phyloP scores from a whole-genome alignment of 257 asterid species.

The Leonotis leonurus region DNA sequence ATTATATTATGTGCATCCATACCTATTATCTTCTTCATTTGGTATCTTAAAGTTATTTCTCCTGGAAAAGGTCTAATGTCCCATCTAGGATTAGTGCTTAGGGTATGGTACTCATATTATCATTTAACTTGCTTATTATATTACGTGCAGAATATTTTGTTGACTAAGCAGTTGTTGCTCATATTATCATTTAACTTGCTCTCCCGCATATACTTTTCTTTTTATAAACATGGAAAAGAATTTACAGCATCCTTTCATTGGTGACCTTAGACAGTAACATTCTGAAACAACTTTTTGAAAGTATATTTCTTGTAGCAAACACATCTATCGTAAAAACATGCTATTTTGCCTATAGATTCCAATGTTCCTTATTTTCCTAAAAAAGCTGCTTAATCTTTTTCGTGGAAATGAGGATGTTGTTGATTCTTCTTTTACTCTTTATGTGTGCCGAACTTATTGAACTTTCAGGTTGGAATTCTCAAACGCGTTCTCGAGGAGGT shows the following conservation, averaged over 20 bases:
- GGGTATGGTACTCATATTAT: too few relatives aligned
- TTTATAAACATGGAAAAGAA: too few relatives aligned
- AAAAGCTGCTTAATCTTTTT: background rate
- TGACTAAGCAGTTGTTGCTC: slow-evolving; percentile 2
- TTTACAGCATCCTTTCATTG: too few relatives aligned
- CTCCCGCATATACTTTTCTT: too few relatives aligned
- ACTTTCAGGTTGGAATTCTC: slow-evolving; percentile 79
- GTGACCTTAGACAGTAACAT: too few relatives aligned
- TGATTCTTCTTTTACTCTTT: slow-evolving; percentile 2
- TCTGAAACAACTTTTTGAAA: too few relatives aligned
- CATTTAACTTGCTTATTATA: background rate
- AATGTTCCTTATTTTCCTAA: slow-evolving; percentile 1
- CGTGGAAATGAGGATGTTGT: background rate
- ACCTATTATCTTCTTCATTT: slow-evolving; percentile 2
- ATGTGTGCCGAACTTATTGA: slow-evolving; percentile 8
- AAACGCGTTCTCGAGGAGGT: slow-evolving; percentile 94
- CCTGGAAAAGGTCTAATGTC: background rate
- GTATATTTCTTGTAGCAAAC: too few relatives aligned
- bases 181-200: background rate
- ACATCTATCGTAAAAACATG: too few relatives aligned
- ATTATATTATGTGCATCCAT: background rate
- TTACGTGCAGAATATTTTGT: background rate
- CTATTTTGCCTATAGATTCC: slow-evolving; percentile 6
- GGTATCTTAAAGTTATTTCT: slow-evolving; percentile 5
- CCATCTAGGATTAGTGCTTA: background rate